Conservation (phyloP, 106 monocot species). For the Dendrobium huoshanense region DNA sequence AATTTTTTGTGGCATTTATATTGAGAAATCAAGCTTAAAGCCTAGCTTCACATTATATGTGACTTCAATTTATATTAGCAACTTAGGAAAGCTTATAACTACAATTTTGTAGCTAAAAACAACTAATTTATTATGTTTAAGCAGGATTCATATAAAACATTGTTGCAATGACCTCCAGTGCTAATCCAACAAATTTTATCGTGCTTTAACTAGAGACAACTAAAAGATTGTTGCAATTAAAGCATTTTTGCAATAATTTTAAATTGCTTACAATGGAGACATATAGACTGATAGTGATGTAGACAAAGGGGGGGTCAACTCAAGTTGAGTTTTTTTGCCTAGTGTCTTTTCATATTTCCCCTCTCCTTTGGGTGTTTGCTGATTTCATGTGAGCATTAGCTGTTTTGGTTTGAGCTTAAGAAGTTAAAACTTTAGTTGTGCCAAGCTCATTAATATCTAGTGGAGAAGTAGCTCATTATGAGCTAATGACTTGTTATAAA, state of each 20-base stretch:
- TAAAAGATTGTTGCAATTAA: background rate
- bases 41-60: background rate
- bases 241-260: background rate
- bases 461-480: no score
- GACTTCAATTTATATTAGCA: background rate
- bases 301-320: no score
- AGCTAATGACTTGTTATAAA: no score
- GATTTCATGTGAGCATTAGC: no score
- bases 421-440: no score
- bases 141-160: background rate
- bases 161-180: background rate
- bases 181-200: background rate
- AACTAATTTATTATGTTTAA: background rate
- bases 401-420: no score
- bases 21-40: no score
- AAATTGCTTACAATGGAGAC: background rate
- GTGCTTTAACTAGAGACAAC: background rate
- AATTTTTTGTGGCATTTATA: no score
- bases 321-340: no score
- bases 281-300: background rate
- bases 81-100: background rate
- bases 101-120: background rate
- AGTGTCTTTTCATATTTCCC: no score
- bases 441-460: no score
- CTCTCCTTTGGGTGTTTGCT: no score